phyloP scores from a whole-genome alignment of 2,329 filamentous ascomycete genomes.

The Leptographium radiaticola region DNA sequence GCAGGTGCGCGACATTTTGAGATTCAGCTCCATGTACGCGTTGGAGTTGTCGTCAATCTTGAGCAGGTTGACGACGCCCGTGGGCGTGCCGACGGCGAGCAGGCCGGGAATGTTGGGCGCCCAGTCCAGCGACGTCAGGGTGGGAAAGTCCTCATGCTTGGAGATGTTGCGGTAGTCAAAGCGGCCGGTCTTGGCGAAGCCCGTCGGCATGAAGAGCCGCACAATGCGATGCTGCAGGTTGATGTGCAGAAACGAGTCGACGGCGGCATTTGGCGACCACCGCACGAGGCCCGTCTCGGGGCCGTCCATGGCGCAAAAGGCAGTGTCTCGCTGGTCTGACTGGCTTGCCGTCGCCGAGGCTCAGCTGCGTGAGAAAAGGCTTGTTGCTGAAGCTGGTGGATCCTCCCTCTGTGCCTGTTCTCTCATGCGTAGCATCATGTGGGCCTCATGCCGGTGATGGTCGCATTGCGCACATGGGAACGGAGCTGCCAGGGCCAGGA shows the following conservation, averaged over 20 bases:
- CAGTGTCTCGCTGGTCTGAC: too few species aligned
- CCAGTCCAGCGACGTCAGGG: conserved; percentile 55
- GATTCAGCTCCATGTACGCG: conserved; percentile 49
- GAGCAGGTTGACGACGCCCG: conserved; percentile 63
- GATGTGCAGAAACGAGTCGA: conserved; percentile 51
- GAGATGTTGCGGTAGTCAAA: conserved; percentile 46
- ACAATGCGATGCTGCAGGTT: conserved; percentile 51
- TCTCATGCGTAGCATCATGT: neutral
- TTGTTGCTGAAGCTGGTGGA: neutral
- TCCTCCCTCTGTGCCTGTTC: neutral
- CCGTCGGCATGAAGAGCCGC: conserved; percentile 49
- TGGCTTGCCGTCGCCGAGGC: neutral
- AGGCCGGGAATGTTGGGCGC: conserved; percentile 49
- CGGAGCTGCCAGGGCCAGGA: neutral
- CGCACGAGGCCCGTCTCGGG: conserved; percentile 51
- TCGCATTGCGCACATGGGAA: neutral
- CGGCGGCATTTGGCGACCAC: conserved; percentile 47
- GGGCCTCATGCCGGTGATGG: neutral
- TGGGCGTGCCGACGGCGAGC: conserved; percentile 61
- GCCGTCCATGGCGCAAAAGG: conserved; percentile 32
- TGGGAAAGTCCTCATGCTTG: conserved; percentile 50
- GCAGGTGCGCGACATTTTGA: conserved; percentile 65
- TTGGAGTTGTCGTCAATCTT: conserved; percentile 59
- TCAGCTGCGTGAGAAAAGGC: neutral
- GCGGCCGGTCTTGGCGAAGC: conserved; percentile 39